A percentile compares a stretch with the other conserved stretches of the same genome.
Evolutionary conservation across 352 stramenopile species (phyloP).

Genomic region (Blastocystis sp.): DNA sequence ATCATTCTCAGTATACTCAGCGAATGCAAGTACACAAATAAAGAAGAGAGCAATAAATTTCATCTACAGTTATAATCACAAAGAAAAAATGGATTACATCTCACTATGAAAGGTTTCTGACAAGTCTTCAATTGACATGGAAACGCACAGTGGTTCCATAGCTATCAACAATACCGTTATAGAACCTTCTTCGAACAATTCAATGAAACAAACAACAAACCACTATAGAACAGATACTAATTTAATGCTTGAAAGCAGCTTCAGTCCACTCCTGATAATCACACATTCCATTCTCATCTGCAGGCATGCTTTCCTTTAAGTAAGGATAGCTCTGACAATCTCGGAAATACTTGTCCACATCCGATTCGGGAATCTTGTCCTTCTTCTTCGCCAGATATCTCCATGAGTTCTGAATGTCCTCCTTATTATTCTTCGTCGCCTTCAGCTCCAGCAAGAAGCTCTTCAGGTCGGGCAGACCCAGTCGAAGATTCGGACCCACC

Average conservation of each 20-base stretch:
- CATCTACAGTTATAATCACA: conserved; percentile 17
- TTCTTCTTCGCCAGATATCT: conserved; percentile 40
- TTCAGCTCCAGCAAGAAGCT: conserved; percentile 47
- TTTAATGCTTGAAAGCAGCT: conserved; percentile 48
- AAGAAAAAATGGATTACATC: not conserved
- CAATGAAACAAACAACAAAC: not conserved
- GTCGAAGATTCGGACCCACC: conserved; percentile 1
- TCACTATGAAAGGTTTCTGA: not conserved
- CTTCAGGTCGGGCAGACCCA: conserved; percentile 35
- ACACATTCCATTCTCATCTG: conserved; percentile 27
- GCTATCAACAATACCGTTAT: not conserved
- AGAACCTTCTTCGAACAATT: not conserved
- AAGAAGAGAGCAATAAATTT: conserved; percentile 59
- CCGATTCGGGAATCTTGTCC: not conserved
- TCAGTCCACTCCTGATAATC: conserved; percentile 55
- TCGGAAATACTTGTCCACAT: conserved; percentile 39
- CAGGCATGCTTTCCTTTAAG: conserved; percentile 49
- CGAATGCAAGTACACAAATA: conserved; percentile 42
- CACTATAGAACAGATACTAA: conserved; percentile 15
- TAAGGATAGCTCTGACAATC: conserved; percentile 49
- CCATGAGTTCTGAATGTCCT: conserved; percentile 55
- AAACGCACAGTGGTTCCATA: conserved; percentile 18
- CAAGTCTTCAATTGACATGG: not conserved
- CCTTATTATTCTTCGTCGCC: conserved; percentile 57
- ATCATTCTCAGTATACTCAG: conserved; percentile 74